Conservation (phyloP, 805 yeast species). For the Hemisphaericaspora nanyangensis region DNA sequence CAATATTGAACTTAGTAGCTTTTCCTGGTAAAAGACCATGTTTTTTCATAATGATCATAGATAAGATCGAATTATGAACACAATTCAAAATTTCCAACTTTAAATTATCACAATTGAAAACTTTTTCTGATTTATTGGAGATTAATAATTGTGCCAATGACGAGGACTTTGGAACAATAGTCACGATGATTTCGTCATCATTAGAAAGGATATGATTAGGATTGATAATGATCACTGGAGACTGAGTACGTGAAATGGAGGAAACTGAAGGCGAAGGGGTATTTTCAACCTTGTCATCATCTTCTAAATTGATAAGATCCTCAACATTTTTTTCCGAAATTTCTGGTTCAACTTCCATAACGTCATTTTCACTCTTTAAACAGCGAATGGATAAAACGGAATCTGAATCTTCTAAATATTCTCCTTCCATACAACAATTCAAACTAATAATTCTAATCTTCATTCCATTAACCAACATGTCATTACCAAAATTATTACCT, state of each 20-base stretch:
- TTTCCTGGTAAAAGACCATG: conserved; percentile 30
- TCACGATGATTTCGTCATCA: conserved; percentile 13
- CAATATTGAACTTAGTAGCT: conserved; percentile 30
- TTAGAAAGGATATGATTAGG: background rate
- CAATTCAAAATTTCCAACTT: conserved; percentile 27
- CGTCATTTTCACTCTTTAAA: background rate
- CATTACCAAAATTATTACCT: conserved; percentile 13
- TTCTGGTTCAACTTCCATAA: background rate
- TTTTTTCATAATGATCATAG: conserved; percentile 26
- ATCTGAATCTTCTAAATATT: conserved; percentile 3
- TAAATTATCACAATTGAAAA: conserved; percentile 28
- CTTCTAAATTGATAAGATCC: background rate
- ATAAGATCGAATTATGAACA: conserved; percentile 21
- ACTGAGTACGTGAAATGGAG: background rate
- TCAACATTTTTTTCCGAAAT: background rate
- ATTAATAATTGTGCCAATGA: conserved; percentile 29
- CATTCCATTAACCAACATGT: conserved; percentile 14
- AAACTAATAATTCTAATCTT: conserved; percentile 17
- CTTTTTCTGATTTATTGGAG: conserved; percentile 21
- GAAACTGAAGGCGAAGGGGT: background rate
- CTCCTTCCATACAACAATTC: conserved; percentile 12
- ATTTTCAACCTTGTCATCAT: background rate
- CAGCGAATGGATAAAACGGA: background rate
- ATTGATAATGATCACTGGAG: background rate
- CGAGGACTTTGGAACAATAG: conserved; percentile 27